Percentiles rank a stretch among this genome's conserved stretches.
phyloP scores from a whole-genome alignment of 2,329 filamentous ascomycete species.

The Chlorencoelia australis region DNA sequence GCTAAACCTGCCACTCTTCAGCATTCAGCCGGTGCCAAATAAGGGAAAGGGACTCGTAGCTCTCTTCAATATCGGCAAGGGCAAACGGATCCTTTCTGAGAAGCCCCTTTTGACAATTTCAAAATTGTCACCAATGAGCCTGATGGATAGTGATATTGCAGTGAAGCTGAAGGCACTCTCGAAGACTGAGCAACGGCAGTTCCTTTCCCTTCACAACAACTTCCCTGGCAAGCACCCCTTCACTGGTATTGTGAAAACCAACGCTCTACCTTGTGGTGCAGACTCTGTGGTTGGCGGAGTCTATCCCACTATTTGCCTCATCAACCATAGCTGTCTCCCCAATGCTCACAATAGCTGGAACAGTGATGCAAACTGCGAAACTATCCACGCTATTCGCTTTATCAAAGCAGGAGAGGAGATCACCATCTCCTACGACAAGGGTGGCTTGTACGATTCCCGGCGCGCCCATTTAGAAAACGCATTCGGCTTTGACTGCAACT shows the following conservation, averaged over 20 bases:
- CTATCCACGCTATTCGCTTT: conserved; percentile 12
- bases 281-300: conserved; percentile 8
- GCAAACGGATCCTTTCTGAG: conserved; percentile 32
- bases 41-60: conserved; percentile 34
- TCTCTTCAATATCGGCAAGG: conserved; percentile 27
- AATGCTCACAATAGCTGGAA: conserved; percentile 19
- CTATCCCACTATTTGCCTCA: conserved; percentile 12
- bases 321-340: conserved; percentile 18
- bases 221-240: conserved; percentile 11
- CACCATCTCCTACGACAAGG: conserved; percentile 14
- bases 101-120: conserved; percentile 28
- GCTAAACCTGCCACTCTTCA: conserved; percentile 3
- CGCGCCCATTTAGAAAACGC: conserved; percentile 18
- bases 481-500: conserved; percentile 29
- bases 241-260: conserved; percentile 11
- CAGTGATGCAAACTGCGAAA: conserved; percentile 6
- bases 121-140: not conserved
- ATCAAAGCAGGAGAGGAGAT: conserved; percentile 18
- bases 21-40: conserved; percentile 17
- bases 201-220: conserved; percentile 17
- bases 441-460: conserved; percentile 3
- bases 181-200: conserved; percentile 7
- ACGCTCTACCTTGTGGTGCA: conserved; percentile 10
- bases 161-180: conserved; percentile 7
- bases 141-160: conserved; percentile 8